phyloP scores from a whole-genome alignment of 352 stramenopile genomes.

The Globisporangium lucens region DNA sequence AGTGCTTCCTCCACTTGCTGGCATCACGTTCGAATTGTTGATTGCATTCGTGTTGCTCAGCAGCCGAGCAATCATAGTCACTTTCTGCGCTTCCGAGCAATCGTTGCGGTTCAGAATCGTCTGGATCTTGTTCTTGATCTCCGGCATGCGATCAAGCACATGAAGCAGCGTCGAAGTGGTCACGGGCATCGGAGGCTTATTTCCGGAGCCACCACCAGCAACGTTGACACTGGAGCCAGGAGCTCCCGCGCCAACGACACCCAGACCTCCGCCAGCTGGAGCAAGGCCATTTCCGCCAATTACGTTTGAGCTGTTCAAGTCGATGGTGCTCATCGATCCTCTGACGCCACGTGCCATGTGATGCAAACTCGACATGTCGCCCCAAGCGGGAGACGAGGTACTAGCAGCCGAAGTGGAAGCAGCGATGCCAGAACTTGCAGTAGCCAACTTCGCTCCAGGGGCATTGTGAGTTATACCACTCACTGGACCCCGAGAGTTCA shows the following conservation, averaged over 20 bases:
- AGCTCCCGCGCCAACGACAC: conserved; percentile 10
- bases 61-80: conserved; percentile 83
- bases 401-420: conserved; percentile 11
- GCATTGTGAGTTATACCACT: conserved; percentile 4
- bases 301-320: conserved; percentile 10
- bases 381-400: conserved; percentile 21
- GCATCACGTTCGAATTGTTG: conserved; percentile 36
- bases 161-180: conserved; percentile 78
- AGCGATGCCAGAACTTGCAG: conserved; percentile 9
- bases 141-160: conserved; percentile 81
- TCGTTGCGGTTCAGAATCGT: conserved; percentile 80
- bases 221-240: conserved; percentile 1
- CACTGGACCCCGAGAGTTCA: conserved; percentile 7
- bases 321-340: conserved; percentile 25
- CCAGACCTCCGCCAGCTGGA: not conserved
- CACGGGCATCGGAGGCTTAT: conserved; percentile 47
- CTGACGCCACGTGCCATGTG: conserved; percentile 30
- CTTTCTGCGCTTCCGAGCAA: conserved; percentile 86
- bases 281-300: conserved; percentile 4
- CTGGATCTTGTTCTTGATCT: conserved; percentile 91
- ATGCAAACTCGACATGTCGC: conserved; percentile 26
- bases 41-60: conserved; percentile 86
- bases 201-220: conserved; percentile 5
- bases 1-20: not conserved
- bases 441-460: conserved; percentile 9